phyloP scores from a whole-genome alignment of 208 protist species.

The Acanthamoeba royreba region DNA sequence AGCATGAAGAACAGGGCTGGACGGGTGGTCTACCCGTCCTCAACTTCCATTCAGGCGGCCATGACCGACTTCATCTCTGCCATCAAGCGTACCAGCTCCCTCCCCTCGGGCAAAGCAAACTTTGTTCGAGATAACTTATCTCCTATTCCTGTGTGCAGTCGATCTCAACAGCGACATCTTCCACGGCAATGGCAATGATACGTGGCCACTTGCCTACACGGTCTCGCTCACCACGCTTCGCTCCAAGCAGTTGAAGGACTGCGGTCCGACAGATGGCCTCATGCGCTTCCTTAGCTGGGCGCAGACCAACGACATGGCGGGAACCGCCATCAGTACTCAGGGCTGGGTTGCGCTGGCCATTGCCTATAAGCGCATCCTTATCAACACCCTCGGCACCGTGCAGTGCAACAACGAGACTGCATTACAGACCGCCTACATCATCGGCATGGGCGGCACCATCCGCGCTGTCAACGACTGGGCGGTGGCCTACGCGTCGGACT shows the following conservation, averaged over 20 bases:
- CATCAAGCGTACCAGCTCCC: not conserved
- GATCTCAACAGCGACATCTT: not conserved
- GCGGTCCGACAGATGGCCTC: not conserved
- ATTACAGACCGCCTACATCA: not conserved
- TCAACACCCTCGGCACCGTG: not conserved
- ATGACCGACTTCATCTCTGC: not conserved
- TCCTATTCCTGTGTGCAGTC: not conserved
- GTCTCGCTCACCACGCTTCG: not conserved
- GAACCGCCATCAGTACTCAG: not conserved
- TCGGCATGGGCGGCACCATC: not conserved
- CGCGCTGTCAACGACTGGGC: not conserved
- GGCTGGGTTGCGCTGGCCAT: not conserved
- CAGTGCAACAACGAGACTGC: not conserved
- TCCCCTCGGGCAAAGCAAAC: not conserved
- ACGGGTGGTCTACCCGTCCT: not conserved
- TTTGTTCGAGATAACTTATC: not conserved
- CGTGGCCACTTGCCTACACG: not conserved
- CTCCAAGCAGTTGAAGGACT: not conserved
- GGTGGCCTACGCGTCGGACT: not conserved
- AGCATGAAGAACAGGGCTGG: not conserved
- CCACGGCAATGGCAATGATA: not conserved
- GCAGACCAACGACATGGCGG: not conserved
- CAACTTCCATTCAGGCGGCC: not conserved
- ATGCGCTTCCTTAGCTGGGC: not conserved
- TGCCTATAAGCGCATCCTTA: not conserved